Conservation (phyloP, 2,329 filamentous ascomycete genomes). For the Xylaria multiplex region DNA sequence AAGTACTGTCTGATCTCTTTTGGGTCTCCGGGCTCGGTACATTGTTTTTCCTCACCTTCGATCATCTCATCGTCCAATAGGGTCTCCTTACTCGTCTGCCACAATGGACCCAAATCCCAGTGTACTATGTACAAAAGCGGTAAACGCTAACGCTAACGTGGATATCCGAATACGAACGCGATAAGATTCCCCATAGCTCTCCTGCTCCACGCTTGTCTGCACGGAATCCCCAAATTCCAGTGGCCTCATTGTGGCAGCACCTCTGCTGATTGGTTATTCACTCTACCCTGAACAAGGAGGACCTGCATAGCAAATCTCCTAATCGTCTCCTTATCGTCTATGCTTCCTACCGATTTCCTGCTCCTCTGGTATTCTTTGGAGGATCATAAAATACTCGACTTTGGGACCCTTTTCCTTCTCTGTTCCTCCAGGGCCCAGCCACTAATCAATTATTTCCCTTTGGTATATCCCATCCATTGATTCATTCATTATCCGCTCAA, state of each 20-base stretch:
- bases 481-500: slow-evolving; percentile 8
- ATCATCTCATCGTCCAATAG: neutral
- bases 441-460: slow-evolving; percentile 6
- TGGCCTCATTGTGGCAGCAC: slow-evolving; percentile 48
- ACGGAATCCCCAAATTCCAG: slow-evolving; percentile 44
- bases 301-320: slow-evolving; percentile 39
- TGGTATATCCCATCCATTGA: slow-evolving; percentile 9
- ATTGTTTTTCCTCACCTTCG: slow-evolving; percentile 23
- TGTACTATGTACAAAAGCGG: neutral
- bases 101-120: slow-evolving; percentile 8
- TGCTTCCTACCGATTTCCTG: slow-evolving; percentile 26
- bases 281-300: slow-evolving; percentile 20
- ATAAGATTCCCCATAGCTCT: slow-evolving; percentile 25
- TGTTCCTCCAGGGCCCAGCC: slow-evolving; percentile 11
- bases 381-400: slow-evolving; percentile 21
- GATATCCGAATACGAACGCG: slow-evolving; percentile 39
- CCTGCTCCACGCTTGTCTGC: slow-evolving; percentile 22
- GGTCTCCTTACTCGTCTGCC: slow-evolving; percentile 2
- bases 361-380: slow-evolving; percentile 13
- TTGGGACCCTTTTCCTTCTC: slow-evolving; percentile 14
- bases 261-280: slow-evolving; percentile 42
- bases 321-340: slow-evolving; percentile 43
- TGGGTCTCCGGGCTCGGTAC: neutral
- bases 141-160: neutral
- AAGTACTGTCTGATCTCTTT: no score